A percentile compares a stretch with the other conserved stretches of the same genome.
These are phyloP conservation scores for Exophiala bonariae DNA, from an alignment of 2,329 filamentous ascomycete genomes.

Conservation along the genomic window DNA sequence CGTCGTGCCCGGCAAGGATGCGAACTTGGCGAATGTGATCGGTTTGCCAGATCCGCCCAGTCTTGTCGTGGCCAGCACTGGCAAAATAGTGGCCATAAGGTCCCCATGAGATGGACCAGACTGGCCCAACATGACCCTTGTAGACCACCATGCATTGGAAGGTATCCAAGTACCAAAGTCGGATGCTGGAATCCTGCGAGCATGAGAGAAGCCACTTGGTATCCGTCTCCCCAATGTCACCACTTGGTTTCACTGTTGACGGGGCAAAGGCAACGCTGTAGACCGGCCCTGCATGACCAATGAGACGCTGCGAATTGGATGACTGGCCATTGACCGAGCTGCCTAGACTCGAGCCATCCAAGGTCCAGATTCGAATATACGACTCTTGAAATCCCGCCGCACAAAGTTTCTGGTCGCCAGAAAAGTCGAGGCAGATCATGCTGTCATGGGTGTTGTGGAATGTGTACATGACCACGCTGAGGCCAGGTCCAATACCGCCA, in stretches of 20 bases:
- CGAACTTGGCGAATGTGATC: constrained; percentile 88
- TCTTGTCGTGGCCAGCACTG: constrained; percentile 84
- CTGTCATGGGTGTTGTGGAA: constrained; percentile 96
- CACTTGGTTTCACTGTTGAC: constrained; percentile 52
- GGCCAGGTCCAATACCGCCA: constrained; percentile 75
- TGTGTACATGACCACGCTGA: constrained; percentile 96
- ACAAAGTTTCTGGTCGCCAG: constrained; percentile 81
- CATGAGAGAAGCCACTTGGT: constrained; percentile 81
- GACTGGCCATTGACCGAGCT: constrained; percentile 65
- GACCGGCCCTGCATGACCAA: constrained; percentile 87
- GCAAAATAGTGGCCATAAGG: constrained; percentile 95
- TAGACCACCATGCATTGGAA: constrained; percentile 94
- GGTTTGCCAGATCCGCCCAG: constrained; percentile 85
- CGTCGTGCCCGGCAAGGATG: constrained; percentile 88
- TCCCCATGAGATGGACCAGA: constrained; percentile 86
- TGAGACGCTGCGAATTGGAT: constrained; percentile 71
- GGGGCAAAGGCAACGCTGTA: constrained; percentile 90
- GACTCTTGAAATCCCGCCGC: constrained; percentile 90
- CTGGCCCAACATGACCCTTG: constrained; percentile 85
- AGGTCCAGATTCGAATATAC: constrained; percentile 90
- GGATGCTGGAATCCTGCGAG: constrained; percentile 82
- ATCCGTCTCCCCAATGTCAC: constrained; percentile 50
- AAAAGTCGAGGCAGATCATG: constrained; percentile 93
- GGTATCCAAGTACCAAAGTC: constrained; percentile 88
- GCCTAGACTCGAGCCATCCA: constrained; percentile 79